phyloP scores from a whole-genome alignment of 345 rosid species.

The Eucalyptus tenuipes region DNA sequence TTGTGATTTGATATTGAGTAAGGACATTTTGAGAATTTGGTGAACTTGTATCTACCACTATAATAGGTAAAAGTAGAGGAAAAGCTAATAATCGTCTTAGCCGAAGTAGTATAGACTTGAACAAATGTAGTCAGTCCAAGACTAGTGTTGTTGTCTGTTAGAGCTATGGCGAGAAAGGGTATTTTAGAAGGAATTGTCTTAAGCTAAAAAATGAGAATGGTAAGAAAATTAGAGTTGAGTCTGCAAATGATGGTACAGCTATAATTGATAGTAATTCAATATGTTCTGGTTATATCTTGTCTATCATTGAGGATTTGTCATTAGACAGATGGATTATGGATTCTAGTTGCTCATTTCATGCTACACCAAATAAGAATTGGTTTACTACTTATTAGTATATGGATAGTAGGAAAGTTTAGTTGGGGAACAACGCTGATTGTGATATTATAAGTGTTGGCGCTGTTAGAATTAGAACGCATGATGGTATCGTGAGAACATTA shows the following conservation, averaged over 20 bases:
- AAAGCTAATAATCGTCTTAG: not conserved
- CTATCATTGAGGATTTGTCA: not conserved
- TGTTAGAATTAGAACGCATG: not conserved
- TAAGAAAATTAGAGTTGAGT: not conserved
- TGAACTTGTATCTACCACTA: not conserved
- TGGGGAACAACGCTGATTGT: not conserved
- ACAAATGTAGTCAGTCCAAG: not conserved
- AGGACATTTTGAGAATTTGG: not conserved
- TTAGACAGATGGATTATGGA: not conserved
- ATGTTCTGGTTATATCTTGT: not conserved
- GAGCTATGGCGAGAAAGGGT: not conserved
- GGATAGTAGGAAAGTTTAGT: not conserved
- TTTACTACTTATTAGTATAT: not conserved
- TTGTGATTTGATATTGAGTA: not conserved
- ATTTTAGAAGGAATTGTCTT: not conserved
- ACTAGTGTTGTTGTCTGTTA: not conserved
- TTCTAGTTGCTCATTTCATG: not conserved
- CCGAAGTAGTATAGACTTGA: rapidly evolving
- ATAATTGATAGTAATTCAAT: too few relatives aligned
- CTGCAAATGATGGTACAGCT: not conserved
- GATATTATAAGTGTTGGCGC: not conserved
- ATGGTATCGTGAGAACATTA: not conserved
- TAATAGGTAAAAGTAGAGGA: not conserved
- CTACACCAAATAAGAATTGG: not conserved
- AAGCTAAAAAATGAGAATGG: not conserved